phyloP scores from a whole-genome alignment of 148 eudicot species.

The Rhododendron simsii region DNA sequence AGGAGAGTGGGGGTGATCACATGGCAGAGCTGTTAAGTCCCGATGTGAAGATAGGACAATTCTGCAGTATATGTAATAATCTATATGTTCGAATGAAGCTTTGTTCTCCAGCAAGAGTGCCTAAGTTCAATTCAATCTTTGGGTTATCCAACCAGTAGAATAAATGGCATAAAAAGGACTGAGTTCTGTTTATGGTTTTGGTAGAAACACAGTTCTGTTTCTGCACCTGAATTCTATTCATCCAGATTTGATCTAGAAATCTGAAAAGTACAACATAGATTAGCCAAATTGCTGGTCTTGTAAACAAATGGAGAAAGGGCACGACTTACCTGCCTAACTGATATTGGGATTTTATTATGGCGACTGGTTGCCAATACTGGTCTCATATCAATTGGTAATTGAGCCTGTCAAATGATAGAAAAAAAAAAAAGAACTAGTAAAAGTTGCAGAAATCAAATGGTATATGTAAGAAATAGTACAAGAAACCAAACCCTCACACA shows the following conservation, averaged over 20 bases:
- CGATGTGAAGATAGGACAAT: background rate
- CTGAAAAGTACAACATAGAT: background rate
- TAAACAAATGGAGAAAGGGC: background rate
- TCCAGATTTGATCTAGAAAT: background rate
- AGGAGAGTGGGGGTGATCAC: background rate
- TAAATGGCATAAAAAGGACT: background rate
- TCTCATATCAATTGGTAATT: conserved; percentile 79
- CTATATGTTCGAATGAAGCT: background rate
- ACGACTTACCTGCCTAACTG: conserved; percentile 78
- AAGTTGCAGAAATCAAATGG: background rate
- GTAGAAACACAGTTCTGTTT: background rate
- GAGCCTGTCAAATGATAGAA: conserved; percentile 54
- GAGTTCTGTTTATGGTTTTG: background rate
- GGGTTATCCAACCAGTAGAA: background rate
- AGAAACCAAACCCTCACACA: conserved; percentile 28
- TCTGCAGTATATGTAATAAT: background rate
- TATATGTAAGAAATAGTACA: background rate
- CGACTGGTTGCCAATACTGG: conserved; percentile 72
- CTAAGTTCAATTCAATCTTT: background rate
- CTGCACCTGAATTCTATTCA: background rate
- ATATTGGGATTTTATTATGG: conserved; percentile 70
- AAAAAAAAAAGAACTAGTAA: conserved; percentile 9
- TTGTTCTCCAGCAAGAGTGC: background rate
- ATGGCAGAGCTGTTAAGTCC: background rate
- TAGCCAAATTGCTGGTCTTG: background rate